Percentiles rank a stretch among this genome's conserved stretches.
Conservation (phyloP, 352 stramenopile genomes). For the Phytophthora capsici region DNA sequence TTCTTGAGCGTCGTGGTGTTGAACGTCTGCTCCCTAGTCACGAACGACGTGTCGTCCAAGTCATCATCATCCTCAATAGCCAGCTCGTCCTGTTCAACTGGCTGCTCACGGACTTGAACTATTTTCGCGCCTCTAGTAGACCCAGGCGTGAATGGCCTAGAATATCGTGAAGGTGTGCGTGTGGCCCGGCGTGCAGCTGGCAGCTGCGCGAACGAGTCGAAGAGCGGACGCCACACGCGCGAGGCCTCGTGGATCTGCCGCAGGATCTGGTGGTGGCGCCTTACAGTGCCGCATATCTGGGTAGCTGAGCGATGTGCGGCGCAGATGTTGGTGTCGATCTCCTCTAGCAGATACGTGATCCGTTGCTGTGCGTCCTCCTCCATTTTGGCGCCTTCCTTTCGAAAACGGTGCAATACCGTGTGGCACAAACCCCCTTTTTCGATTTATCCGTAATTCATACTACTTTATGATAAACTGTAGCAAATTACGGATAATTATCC, state of each 20-base stretch:
- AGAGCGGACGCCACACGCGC: constrained; percentile 80
- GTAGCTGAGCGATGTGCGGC: constrained; percentile 78
- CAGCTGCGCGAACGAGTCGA: constrained; percentile 71
- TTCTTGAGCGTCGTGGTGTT: constrained; percentile 76
- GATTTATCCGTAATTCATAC: constrained; percentile 14
- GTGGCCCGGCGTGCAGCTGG: constrained; percentile 45
- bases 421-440: not conserved
- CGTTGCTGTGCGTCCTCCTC: constrained; percentile 80
- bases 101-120: not conserved
- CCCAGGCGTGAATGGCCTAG: constrained; percentile 31
- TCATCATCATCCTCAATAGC: constrained; percentile 29
- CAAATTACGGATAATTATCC: constrained; percentile 2
- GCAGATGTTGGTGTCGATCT: constrained; percentile 87
- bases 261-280: constrained; percentile 79
- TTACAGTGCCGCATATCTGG: constrained; percentile 73
- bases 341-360: constrained; percentile 85
- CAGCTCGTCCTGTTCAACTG: constrained; percentile 19
- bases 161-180: constrained; percentile 50
- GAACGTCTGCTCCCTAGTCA: constrained; percentile 64
- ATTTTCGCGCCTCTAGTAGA: constrained; percentile 26
- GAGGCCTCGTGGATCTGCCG: constrained; percentile 76
- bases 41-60: constrained; percentile 48
- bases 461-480: not conserved
- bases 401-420: constrained; percentile 18
- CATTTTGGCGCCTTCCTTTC: constrained; percentile 52